Percentiles rank a stretch among this genome's conserved stretches.
Conservation (phyloP, 805 yeast genomes). For the Grigorovia humatica region DNA sequence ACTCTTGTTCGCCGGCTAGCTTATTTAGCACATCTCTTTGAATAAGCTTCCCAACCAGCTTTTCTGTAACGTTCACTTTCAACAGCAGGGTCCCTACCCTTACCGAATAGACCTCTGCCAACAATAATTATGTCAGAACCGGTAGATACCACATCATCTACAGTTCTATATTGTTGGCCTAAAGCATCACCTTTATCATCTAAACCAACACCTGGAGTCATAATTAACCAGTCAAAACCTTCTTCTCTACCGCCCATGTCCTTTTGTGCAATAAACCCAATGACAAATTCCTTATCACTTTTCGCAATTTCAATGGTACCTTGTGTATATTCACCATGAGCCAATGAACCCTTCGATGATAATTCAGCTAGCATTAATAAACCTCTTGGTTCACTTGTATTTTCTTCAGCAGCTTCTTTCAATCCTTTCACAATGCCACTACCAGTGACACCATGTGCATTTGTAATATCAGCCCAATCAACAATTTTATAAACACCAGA, state of each 20-base stretch:
- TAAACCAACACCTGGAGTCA: slow-evolving; percentile 98
- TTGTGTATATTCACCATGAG: slow-evolving; percentile 81
- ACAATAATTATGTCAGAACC: slow-evolving; percentile 96
- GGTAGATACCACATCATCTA: slow-evolving; percentile 64
- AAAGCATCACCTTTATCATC: slow-evolving; percentile 93
- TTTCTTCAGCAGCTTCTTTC: slow-evolving; percentile 61
- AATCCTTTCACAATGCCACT: slow-evolving; percentile 85
- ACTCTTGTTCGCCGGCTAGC: too few relatives aligned
- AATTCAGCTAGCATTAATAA: slow-evolving; percentile 91
- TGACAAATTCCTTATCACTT: slow-evolving; percentile 76
- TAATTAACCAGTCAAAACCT: slow-evolving; percentile 88
- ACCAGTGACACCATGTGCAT: slow-evolving; percentile 97
- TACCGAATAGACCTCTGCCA: slow-evolving; percentile 94
- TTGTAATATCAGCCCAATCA: slow-evolving; percentile 92
- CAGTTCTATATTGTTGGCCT: slow-evolving; percentile 96
- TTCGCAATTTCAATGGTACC: slow-evolving; percentile 87
- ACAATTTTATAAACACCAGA: slow-evolving; percentile 87
- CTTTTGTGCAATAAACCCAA: slow-evolving; percentile 93
- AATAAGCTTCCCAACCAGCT: slow-evolving; percentile 94
- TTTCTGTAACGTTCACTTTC: slow-evolving; percentile 83
- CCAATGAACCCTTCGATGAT: slow-evolving; percentile 87
- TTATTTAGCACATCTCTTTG: slow-evolving; percentile 28
- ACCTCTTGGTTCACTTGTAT: slow-evolving; percentile 73
- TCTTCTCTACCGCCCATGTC: slow-evolving; percentile 75
- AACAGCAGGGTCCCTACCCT: slow-evolving; percentile 80